Percentiles rank a stretch among this genome's conserved stretches.
Evolutionary conservation across 2,329 filamentous ascomycete species (phyloP).

Genomic region (Balansia obtecta): DNA sequence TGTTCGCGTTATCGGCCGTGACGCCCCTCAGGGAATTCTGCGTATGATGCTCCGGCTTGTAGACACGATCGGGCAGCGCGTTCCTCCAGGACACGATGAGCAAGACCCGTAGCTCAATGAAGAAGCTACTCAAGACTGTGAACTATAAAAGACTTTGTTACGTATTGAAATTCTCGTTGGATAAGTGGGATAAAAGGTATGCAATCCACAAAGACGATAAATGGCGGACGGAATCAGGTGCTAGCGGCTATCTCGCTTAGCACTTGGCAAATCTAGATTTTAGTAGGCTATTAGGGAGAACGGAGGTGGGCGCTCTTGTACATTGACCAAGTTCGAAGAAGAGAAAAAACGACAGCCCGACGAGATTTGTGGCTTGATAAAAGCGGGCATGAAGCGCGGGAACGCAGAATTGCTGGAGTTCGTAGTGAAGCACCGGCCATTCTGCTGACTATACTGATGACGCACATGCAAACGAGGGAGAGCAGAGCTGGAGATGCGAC

Average conservation of each 20-base stretch:
- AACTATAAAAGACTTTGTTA: no score
- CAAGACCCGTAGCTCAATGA: no score
- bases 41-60: not conserved
- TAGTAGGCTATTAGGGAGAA: not conserved
- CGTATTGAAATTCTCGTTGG: not conserved
- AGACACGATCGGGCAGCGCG: no score
- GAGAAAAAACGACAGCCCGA: not conserved
- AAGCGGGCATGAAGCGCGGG: not conserved
- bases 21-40: not conserved
- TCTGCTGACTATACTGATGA: constrained; percentile 4
- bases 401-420: not conserved
- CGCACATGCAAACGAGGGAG: not conserved
- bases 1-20: not conserved
- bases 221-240: not conserved
- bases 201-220: not conserved
- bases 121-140: no score
- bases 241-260: not conserved
- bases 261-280: not conserved
- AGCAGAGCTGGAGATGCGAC: not conserved
- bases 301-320: not conserved
- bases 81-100: no score
- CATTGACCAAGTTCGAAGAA: not conserved
- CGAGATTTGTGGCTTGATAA: not conserved
- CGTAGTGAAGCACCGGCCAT: not conserved
- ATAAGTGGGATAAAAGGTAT: not conserved